These are phyloP conservation scores for Cryptococcus floricola DNA, from an alignment of 1,284 basidiomycete species.

Conservation along the genomic window DNA sequence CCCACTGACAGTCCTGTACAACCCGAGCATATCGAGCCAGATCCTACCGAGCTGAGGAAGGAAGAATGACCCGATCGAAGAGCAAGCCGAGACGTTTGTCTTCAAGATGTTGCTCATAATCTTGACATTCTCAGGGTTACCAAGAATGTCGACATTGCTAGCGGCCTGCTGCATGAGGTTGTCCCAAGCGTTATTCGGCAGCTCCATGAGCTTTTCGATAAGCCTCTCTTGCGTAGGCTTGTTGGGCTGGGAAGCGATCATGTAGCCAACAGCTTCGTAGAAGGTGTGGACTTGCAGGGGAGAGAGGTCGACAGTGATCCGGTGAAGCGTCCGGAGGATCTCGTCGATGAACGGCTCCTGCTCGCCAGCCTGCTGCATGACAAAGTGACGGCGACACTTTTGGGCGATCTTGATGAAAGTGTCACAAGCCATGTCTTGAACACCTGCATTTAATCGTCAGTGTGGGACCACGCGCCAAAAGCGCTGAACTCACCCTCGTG, in stretches of 20 bases:
- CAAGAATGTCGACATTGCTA: conserved; percentile 86
- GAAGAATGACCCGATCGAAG: conserved; percentile 95
- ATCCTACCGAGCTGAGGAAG: conserved; percentile 92
- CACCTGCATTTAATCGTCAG: conserved; percentile 57
- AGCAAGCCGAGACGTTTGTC: conserved; percentile 97
- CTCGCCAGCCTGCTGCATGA: conserved; percentile 97
- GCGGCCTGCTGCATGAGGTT: conserved; percentile 94
- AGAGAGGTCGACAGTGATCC: conserved; percentile 92
- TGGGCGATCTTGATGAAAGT: conserved; percentile 99
- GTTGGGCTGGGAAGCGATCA: conserved; percentile 99
- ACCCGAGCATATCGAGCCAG: conserved; percentile 96
- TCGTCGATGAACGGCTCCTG: conserved; percentile 98
- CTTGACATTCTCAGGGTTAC: conserved; percentile 91
- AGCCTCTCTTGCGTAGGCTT: conserved; percentile 94
- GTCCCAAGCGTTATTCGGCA: conserved; percentile 98
- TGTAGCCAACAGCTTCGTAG: conserved; percentile 97
- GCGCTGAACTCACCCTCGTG: conserved; percentile 70
- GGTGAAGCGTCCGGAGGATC: conserved; percentile 84
- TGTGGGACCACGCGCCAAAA: neutral
- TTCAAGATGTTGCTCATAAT: conserved; percentile 96
- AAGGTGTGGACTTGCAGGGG: conserved; percentile 96
- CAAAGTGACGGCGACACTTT: conserved; percentile 96
- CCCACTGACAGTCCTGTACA: conserved; percentile 97
- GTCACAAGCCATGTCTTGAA: conserved; percentile 99
- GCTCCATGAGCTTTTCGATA: conserved; percentile 92